phyloP scores from a whole-genome alignment of 768 basidiomycete genomes.

The Tylopilus vinaceipallidus region DNA sequence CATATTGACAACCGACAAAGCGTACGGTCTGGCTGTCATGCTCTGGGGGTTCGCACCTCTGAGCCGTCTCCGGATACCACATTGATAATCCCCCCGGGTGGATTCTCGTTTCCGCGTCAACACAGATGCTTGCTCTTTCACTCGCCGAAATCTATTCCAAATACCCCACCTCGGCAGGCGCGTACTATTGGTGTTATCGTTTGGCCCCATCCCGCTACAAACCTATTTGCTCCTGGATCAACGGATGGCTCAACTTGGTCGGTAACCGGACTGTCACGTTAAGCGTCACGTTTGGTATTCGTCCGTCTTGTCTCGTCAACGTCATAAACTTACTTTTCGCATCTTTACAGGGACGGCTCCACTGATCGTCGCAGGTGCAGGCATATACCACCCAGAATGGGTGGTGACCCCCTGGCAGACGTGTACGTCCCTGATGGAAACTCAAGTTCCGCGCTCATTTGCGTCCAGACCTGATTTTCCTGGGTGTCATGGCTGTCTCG shows the following conservation, averaged over 20 bases:
- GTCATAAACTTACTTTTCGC: not conserved
- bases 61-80: no score
- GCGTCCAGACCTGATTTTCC: constrained; percentile 49
- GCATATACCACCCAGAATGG: constrained; percentile 59
- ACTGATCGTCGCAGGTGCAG: constrained; percentile 54
- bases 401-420: constrained; percentile 59
- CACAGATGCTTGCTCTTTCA: constrained; percentile 49
- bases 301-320: not conserved
- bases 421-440: constrained; percentile 33
- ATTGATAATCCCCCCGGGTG: constrained; percentile 35
- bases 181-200: constrained; percentile 67
- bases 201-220: constrained; percentile 51
- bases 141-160: constrained; percentile 59
- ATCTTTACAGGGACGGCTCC: constrained; percentile 50
- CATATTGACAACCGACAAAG: constrained; percentile 29
- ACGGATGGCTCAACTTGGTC: constrained; percentile 66
- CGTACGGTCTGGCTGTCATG: constrained; percentile 55
- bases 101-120: constrained; percentile 48
- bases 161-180: constrained; percentile 60
- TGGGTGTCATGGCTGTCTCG: constrained; percentile 48
- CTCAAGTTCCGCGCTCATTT: not conserved
- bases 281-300: constrained; percentile 57
- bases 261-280: constrained; percentile 67
- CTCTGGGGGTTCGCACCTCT: constrained; percentile 49
- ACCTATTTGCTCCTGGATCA: constrained; percentile 59